Evolutionary conservation across 805 yeast species (phyloP).

Genomic region (Saccharomycopsis selenospora): DNA sequence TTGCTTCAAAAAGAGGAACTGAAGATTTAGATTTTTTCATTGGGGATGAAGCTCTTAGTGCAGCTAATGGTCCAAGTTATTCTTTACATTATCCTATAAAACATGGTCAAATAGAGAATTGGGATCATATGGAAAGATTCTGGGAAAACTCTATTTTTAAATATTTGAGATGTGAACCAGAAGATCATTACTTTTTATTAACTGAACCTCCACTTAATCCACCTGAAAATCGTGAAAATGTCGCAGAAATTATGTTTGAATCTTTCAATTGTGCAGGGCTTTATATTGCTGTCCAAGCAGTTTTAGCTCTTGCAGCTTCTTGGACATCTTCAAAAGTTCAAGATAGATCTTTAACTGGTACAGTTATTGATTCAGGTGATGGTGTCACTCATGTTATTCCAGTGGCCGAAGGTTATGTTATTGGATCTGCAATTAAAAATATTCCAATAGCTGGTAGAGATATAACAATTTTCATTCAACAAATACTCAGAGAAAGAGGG

Average conservation of each 20-base stretch:
- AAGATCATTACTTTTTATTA: constrained; percentile 89
- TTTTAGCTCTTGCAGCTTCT: constrained; percentile 94
- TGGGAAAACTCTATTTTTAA: constrained; percentile 98
- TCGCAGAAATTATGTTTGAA: constrained; percentile 98
- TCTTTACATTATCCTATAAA: constrained; percentile 86
- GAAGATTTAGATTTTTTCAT: constrained; percentile 91
- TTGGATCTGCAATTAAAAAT: constrained; percentile 94
- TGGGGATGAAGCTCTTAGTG: constrained; percentile 90
- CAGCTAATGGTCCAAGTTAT: constrained; percentile 87
- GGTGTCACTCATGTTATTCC: constrained; percentile 99
- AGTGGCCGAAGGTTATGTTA: constrained; percentile 98
- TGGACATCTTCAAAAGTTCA: constrained; percentile 97
- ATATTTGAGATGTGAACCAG: constrained; percentile 96
- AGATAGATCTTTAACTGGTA: constrained; percentile 94
- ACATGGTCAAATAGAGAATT: constrained; percentile 97
- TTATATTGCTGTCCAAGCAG: constrained; percentile 98
- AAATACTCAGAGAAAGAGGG: constrained; percentile 91
- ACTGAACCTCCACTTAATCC: constrained; percentile 99
- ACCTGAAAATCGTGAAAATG: constrained; percentile 98
- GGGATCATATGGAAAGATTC: constrained; percentile 99
- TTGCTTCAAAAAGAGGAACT: constrained; percentile 54
- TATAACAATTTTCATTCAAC: constrained; percentile 88
- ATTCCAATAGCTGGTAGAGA: constrained; percentile 99
- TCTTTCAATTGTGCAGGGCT: constrained; percentile 97
- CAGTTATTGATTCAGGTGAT: constrained; percentile 97